These are phyloP conservation scores for Oryza nivara DNA, from an alignment of 176 grass and related monocot genomes.

Conservation along the genomic window DNA sequence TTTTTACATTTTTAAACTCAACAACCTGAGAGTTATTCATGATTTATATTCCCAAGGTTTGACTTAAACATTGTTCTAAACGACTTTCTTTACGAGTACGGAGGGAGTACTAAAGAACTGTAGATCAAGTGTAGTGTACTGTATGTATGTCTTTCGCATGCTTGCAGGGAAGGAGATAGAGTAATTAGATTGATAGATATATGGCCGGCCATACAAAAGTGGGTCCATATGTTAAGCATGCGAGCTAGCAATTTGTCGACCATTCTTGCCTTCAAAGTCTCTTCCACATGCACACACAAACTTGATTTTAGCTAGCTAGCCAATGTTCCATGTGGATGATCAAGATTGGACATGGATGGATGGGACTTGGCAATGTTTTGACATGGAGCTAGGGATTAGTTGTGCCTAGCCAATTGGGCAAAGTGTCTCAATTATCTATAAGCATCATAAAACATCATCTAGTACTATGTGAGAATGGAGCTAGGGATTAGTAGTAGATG, in stretches of 20 bases:
- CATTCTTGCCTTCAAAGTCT: constrained; percentile 48
- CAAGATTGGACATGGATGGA: not conserved
- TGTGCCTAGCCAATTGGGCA: not conserved
- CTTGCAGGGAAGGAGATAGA: not conserved
- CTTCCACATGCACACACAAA: not conserved
- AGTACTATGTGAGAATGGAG: too few species aligned
- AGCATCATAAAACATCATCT: not conserved
- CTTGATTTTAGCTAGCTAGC: not conserved
- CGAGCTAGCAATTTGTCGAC: not conserved
- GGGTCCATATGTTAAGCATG: constrained; percentile 29
- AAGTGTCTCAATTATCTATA: not conserved
- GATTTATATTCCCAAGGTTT: too few species aligned
- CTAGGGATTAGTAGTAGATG: not conserved
- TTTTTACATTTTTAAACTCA: too few species aligned
- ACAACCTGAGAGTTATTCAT: too few species aligned
- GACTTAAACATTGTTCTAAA: too few species aligned
- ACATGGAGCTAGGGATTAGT: not conserved
- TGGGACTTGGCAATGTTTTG: constrained; percentile 31
- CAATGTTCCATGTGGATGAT: not conserved
- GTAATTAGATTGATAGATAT: not conserved
- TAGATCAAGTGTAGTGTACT: not conserved
- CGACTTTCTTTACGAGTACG: too few species aligned
- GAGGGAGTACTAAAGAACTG: not conserved
- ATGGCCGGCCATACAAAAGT: not conserved
- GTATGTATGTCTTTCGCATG: not conserved